Conservation (phyloP, 176 grass and related monocot species). For the Areca catechu region DNA sequence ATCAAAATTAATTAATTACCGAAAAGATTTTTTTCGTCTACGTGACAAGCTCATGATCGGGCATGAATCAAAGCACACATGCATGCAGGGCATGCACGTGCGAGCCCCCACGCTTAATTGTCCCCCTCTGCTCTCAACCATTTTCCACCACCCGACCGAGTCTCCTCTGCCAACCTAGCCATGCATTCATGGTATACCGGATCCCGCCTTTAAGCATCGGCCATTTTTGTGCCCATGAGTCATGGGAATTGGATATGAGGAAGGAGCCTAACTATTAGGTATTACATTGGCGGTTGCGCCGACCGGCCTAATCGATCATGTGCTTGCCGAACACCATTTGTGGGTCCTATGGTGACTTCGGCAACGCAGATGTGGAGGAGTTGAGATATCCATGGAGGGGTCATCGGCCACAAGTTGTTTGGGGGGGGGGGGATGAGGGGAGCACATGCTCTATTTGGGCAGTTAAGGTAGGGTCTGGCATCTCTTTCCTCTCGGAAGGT, state of each 20-base stretch:
- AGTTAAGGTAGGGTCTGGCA: constrained; percentile 10
- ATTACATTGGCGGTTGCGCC: neutral
- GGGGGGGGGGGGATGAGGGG: neutral
- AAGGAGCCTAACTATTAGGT: constrained; percentile 17
- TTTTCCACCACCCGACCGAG: no score
- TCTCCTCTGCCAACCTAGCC: neutral
- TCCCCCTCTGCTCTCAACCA: no score
- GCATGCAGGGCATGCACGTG: no score
- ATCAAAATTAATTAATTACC: no score
- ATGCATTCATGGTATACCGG: neutral
- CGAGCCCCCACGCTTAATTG: no score
- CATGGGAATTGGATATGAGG: neutral
- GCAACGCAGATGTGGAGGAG: no score
- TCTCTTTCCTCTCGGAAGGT: neutral
- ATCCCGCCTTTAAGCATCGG: neutral
- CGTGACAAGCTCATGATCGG: no score
- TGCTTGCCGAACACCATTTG: neutral
- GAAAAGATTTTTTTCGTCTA: no score
- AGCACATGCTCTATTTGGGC: constrained; percentile 10
- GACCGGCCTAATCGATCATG: constrained; percentile 5
- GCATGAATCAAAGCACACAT: no score
- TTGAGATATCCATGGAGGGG: no score
- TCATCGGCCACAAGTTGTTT: no score
- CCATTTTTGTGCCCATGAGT: constrained; percentile 6
- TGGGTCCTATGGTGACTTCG: no score